phyloP scores from a whole-genome alignment of 1,284 basidiomycete genomes.

The Mycena sp. region DNA sequence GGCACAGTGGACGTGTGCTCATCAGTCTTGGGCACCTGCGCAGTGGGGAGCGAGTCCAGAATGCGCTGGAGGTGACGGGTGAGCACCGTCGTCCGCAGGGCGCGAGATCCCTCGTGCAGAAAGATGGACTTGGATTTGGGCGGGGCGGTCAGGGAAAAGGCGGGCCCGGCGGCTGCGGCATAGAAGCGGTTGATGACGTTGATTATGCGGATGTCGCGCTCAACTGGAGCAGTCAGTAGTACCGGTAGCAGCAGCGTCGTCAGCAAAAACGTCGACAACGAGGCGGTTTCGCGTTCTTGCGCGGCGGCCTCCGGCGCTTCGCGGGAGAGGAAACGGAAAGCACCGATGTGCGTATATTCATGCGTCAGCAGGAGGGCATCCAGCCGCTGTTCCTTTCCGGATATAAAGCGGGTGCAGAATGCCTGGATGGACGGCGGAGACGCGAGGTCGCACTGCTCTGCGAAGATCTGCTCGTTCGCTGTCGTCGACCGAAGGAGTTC shows the following conservation, averaged over 20 bases:
- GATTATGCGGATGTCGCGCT: conserved; percentile 86
- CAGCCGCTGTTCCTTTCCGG: conserved; percentile 65
- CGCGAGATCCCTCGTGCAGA: conserved; percentile 68
- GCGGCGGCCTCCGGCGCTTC: too few species aligned
- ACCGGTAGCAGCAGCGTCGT: conserved; percentile 81
- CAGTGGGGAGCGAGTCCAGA: conserved; percentile 75
- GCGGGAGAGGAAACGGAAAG: conserved; percentile 27
- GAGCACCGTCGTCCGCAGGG: conserved; percentile 70
- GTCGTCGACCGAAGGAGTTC: conserved; percentile 70
- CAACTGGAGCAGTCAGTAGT: conserved; percentile 80
- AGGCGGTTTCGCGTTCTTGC: conserved; percentile 49
- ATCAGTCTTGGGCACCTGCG: conserved; percentile 52
- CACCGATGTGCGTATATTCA: conserved; percentile 73
- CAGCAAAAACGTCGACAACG: conserved; percentile 81
- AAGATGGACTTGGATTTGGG: conserved; percentile 42
- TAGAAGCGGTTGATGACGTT: conserved; percentile 88
- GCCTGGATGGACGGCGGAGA: conserved; percentile 67
- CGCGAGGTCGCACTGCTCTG: conserved; percentile 69
- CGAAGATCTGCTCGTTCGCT: conserved; percentile 68
- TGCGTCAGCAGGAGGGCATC: conserved; percentile 67
- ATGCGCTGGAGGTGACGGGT: conserved; percentile 81
- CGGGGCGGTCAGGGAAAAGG: background rate
- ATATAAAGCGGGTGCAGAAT: conserved; percentile 72
- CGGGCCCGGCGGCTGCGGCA: conserved; percentile 66
- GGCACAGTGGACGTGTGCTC: conserved; percentile 46